Base-by-base conservation (phyloP, 2,329 filamentous ascomycete genomes). In the Stagonosporopsis chrysanthemi region DNA sequence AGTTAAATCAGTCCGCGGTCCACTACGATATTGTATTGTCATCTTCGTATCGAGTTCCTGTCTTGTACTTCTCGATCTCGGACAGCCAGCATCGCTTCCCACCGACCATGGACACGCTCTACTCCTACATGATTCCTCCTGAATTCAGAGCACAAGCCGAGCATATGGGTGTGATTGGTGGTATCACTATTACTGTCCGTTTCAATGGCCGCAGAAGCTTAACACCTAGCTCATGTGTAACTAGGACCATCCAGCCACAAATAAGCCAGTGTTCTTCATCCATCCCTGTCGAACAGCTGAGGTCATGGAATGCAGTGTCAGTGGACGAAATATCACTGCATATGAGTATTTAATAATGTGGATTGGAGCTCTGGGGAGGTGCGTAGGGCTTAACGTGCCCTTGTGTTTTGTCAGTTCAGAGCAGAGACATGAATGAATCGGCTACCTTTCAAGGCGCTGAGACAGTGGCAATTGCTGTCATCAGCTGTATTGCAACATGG, bases 271-370 rank as follows among this genome's bases (percentile, higher is more conserved):
- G 46, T 97, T 94, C 77, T 97, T 97, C 77, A 84, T 98, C 67
- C 95, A 99, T 79, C 94, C 95, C 23, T 98, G 95, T 78, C 86
- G 91, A 74, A 90, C 95, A 8, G 90, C 90, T 53, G 89, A 94
- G 63, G 90, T 90, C 49, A 90, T 98, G 84, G 81, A 82, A 65
- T 81, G 72, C 80, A 82, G 73, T 77, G 69, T 75, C 14, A 67
- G 69, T 4, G 45, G 65, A 47, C 51, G 65, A 54, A 61, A 69
- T n/a, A 63, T 80, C 41, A 77, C 67, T 17, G 75, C 81, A 6
- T 74, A 88, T 68, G 82, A 88, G 67, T 98, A 98, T 80, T 82
- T 98, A 70, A 85, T 92, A 78, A 79, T 92, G 52, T 98, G 94
- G 93, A 82, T 97, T 61, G 93, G 93, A n/a, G 80, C 96, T 56